These are phyloP conservation scores for Hypoxylon sp. DNA, from an alignment of 2,329 filamentous ascomycete genomes.

Conservation along the genomic window DNA sequence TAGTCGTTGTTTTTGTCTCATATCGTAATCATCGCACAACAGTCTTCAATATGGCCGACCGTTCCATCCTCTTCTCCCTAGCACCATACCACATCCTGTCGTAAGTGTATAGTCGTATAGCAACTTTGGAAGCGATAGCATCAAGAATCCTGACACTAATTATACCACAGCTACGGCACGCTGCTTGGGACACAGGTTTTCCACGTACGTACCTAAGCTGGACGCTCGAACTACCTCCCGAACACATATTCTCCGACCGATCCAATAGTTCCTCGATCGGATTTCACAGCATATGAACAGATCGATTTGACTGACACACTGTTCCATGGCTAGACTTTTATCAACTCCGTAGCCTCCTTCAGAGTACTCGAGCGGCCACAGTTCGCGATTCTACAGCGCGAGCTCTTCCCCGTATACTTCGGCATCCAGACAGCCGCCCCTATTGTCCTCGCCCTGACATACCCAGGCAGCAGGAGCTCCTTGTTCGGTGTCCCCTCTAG, in stretches of 20 bases:
- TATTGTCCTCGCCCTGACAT: constrained; percentile 80
- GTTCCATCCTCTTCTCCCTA: constrained; percentile 70
- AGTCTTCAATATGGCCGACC: constrained; percentile 57
- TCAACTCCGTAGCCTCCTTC: constrained; percentile 81
- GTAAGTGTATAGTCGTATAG: constrained; percentile 58
- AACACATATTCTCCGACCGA: not conserved
- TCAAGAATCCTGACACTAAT: constrained; percentile 10
- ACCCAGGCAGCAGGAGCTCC: constrained; percentile 69
- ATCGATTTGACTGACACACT: constrained; percentile 20
- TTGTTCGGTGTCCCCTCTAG: constrained; percentile 58
- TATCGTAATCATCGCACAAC: constrained; percentile 9
- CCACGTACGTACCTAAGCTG: constrained; percentile 67
- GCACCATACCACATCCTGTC: constrained; percentile 83
- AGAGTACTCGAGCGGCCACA: constrained; percentile 80
- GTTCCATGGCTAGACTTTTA: constrained; percentile 73
- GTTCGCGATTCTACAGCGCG: constrained; percentile 84
- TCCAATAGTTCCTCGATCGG: constrained; percentile 16
- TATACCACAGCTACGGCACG: constrained; percentile 78
- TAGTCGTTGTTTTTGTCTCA: not conserved
- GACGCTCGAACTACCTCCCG: not conserved
- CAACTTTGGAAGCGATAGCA: not conserved
- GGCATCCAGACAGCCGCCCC: constrained; percentile 83
- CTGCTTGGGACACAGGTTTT: constrained; percentile 89
- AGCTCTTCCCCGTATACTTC: constrained; percentile 91
- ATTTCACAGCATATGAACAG: not conserved